phyloP scores from a whole-genome alignment of 2,329 filamentous ascomycete species.

The Neoascochyta sp. region DNA sequence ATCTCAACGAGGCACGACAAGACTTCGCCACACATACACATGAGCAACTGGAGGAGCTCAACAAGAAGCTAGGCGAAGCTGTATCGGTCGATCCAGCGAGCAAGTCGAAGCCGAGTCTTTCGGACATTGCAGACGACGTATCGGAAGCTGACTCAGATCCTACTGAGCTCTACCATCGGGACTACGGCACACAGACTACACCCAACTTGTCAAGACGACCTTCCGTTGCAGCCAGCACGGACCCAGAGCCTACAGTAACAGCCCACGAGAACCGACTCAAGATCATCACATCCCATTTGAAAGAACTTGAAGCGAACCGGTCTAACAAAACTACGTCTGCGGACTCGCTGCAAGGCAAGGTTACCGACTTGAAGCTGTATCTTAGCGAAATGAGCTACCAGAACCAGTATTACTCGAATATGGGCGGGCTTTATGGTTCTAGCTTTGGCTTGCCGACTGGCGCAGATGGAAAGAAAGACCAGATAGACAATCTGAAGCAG shows the following conservation, averaged over 20 bases:
- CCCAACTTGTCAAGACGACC: conserved; percentile 45
- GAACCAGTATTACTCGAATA: conserved; percentile 43
- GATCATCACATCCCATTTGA: conserved; percentile 51
- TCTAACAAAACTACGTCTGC: conserved; percentile 51
- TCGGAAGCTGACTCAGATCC: conserved; percentile 58
- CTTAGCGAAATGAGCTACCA: conserved; percentile 49
- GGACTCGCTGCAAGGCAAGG: conserved; percentile 47
- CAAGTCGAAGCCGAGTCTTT: conserved; percentile 25
- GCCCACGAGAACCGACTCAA: conserved; percentile 47
- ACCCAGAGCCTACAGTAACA: conserved; percentile 28
- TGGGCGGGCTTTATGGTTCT: conserved; percentile 34
- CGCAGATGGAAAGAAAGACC: conserved; percentile 62
- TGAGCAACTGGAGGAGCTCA: conserved; percentile 53
- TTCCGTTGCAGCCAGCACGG: conserved; percentile 20
- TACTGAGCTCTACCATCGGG: conserved; percentile 75
- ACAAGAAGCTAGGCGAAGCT: conserved; percentile 54
- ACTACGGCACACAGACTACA: conserved; percentile 75
- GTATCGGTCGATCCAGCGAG: conserved; percentile 59
- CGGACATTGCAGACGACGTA: conserved; percentile 36
- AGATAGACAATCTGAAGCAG: conserved; percentile 67
- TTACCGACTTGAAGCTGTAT: conserved; percentile 59
- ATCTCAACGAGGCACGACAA: conserved; percentile 54
- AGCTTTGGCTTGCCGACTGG: conserved; percentile 28
- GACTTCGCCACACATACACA: conserved; percentile 54
- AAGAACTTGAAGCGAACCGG: conserved; percentile 49